Conservation (phyloP, 805 yeast genomes). For the Pichia heedii region DNA sequence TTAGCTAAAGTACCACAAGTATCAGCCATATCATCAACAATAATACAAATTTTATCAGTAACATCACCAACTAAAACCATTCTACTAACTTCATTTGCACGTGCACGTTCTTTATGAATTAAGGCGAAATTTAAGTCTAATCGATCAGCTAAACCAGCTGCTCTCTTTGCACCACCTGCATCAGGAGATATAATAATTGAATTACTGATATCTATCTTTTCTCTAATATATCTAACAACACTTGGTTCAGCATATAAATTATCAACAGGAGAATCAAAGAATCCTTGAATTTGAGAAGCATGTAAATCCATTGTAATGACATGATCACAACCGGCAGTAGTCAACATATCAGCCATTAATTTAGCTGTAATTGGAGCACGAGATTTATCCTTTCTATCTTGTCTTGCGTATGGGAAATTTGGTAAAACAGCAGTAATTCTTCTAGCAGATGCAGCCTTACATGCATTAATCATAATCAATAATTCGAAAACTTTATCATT, state of each 20-base stretch:
- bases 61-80: conserved; percentile 88
- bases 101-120: conserved; percentile 76
- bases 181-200: conserved; percentile 80
- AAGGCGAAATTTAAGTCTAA: conserved; percentile 74
- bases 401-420: conserved; percentile 82
- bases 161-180: conserved; percentile 88
- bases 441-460: conserved; percentile 75
- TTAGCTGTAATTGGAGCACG: conserved; percentile 84
- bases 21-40: conserved; percentile 86
- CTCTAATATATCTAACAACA: conserved; percentile 66
- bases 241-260: conserved; percentile 79
- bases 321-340: conserved; percentile 81
- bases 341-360: conserved; percentile 71
- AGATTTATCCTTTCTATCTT: conserved; percentile 76
- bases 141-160: conserved; percentile 76
- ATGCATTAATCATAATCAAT: conserved; percentile 71
- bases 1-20: conserved; percentile 81
- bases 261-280: conserved; percentile 76
- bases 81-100: conserved; percentile 74
- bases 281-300: conserved; percentile 86
- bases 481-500: conserved; percentile 70
- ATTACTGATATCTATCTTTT: conserved; percentile 45
- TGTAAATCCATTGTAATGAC: conserved; percentile 83
- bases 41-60: conserved; percentile 60
- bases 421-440: conserved; percentile 78